Conservation (phyloP, 371 early-diverging fungal species). For the Syncephalastrum contaminatum region DNA sequence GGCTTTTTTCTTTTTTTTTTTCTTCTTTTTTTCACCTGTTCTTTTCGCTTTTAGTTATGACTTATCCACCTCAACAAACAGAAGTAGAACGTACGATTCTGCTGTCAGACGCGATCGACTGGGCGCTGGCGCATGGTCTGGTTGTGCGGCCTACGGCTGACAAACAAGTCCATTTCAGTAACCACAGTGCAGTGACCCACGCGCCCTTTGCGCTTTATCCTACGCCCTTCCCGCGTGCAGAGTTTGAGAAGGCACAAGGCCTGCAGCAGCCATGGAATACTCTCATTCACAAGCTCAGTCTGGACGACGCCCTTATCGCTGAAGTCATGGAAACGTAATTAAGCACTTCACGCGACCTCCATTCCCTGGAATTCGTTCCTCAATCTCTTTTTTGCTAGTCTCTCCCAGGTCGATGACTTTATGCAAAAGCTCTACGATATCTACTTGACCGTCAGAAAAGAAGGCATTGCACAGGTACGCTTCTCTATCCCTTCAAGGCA, state of each 20-base stretch:
- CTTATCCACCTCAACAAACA: slow-evolving; percentile 23
- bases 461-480: slow-evolving; percentile 65
- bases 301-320: slow-evolving; percentile 74
- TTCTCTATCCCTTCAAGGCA: not conserved
- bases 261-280: slow-evolving; percentile 83
- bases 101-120: slow-evolving; percentile 68
- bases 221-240: slow-evolving; percentile 75
- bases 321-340: slow-evolving; percentile 72
- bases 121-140: slow-evolving; percentile 78
- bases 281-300: slow-evolving; percentile 78
- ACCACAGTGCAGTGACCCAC: slow-evolving; percentile 60
- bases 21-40: not conserved
- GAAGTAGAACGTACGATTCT: slow-evolving; percentile 23
- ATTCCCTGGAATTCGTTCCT: not conserved
- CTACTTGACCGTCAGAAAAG: slow-evolving; percentile 61
- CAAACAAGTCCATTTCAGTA: slow-evolving; percentile 25
- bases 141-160: slow-evolving; percentile 63
- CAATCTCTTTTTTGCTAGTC: slow-evolving; percentile 38
- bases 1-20: not conserved
- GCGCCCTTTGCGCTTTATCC: slow-evolving; percentile 92
- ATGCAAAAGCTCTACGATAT: slow-evolving; percentile 75
- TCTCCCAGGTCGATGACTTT: slow-evolving; percentile 85
- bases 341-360: not conserved
- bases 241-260: slow-evolving; percentile 72
- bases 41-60: slow-evolving; percentile 10